These are phyloP conservation scores for Coix lacrymajobi DNA, from an alignment of 176 grass and related monocot species.

Conservation along the genomic window DNA sequence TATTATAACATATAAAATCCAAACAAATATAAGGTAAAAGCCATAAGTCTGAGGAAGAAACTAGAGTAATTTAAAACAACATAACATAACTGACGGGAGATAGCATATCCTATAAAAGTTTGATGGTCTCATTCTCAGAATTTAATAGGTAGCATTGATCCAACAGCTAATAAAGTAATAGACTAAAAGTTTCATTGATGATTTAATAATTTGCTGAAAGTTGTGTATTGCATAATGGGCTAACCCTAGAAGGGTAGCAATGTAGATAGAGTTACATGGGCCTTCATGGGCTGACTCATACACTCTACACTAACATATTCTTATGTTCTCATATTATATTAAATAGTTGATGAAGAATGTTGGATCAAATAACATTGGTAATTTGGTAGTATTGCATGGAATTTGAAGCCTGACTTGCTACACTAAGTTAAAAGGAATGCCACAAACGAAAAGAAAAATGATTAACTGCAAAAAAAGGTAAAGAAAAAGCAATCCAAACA, in stretches of 20 bases:
- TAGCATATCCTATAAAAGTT: not conserved
- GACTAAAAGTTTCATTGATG: not conserved
- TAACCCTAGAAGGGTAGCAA: too few species aligned
- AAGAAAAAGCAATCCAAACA: not conserved
- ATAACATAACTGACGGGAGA: slow-evolving; percentile 1
- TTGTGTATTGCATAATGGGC: too few species aligned
- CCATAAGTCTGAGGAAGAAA: not conserved
- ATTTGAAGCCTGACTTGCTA: slow-evolving; percentile 13
- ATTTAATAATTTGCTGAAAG: too few species aligned
- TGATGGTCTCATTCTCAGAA: not conserved
- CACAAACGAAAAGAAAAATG: slow-evolving; percentile 7
- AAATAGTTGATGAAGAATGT: slow-evolving; percentile 18
- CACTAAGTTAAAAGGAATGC: not conserved
- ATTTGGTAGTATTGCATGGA: not conserved
- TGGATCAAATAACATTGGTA: not conserved
- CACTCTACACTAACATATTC: too few species aligned
- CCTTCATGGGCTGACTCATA: too few species aligned
- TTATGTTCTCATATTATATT: slow-evolving; percentile 1
- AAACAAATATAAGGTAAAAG: slow-evolving; percentile 13
- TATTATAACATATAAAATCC: slow-evolving; percentile 13
- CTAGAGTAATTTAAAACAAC: not conserved
- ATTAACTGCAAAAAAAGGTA: not conserved
- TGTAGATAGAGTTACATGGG: too few species aligned
- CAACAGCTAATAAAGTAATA: not conserved
- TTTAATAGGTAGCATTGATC: not conserved